Conservation (phyloP, 2,329 filamentous ascomycete genomes). For the Colletotrichum graminicola region DNA sequence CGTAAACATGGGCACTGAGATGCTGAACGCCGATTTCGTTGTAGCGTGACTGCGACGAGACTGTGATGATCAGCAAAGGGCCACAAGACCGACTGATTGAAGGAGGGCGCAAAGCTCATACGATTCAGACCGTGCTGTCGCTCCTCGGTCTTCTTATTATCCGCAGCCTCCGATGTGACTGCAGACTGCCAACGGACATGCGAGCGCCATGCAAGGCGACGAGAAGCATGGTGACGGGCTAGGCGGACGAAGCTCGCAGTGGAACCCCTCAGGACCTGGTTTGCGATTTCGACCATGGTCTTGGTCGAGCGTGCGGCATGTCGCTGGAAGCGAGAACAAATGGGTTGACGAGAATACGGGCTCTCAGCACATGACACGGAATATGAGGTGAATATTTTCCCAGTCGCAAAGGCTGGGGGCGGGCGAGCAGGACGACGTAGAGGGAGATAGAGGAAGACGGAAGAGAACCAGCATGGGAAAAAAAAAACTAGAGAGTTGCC, state of each 20-base stretch:
- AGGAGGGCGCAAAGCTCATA: constrained; percentile 47
- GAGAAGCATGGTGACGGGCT: constrained; percentile 61
- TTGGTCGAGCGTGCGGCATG: constrained; percentile 18
- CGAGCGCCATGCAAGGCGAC: constrained; percentile 51
- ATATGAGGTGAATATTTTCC: constrained; percentile 50
- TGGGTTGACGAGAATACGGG: not conserved
- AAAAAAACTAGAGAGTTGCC: constrained; percentile 22
- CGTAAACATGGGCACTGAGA: constrained; percentile 83
- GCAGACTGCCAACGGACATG: constrained; percentile 61
- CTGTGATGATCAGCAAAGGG: constrained; percentile 47
- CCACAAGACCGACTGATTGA: not conserved
- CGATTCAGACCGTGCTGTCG: constrained; percentile 53
- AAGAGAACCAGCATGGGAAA: constrained; percentile 27
- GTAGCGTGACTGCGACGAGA: constrained; percentile 74
- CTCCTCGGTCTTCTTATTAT: constrained; percentile 35
- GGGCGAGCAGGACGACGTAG: constrained; percentile 45
- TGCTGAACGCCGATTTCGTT: constrained; percentile 97
- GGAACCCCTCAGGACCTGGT: constrained; percentile 55
- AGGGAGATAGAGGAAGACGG: constrained; percentile 42
- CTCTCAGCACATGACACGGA: constrained; percentile 2
- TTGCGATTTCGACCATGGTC: constrained; percentile 39
- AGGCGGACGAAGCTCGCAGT: constrained; percentile 64
- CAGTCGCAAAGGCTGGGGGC: constrained; percentile 44
- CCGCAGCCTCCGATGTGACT: constrained; percentile 45
- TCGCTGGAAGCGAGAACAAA: not conserved